Conservation (phyloP, 805 yeast genomes). For the Candida dajiaensis region DNA sequence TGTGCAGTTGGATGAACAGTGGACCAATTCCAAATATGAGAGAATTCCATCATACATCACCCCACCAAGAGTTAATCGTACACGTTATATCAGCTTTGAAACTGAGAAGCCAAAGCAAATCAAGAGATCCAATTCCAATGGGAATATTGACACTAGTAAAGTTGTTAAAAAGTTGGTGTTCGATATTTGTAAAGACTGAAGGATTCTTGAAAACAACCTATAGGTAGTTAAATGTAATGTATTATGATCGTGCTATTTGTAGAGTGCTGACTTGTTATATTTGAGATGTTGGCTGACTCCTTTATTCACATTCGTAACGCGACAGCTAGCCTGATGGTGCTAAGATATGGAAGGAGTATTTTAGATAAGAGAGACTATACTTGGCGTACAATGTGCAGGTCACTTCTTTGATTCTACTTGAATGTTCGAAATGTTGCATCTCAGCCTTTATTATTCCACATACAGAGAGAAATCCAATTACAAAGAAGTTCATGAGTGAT, state of each 20-base stretch:
- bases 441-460: too few relatives aligned
- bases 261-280: background rate
- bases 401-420: too few relatives aligned
- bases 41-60: constrained; percentile 20
- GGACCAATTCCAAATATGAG: constrained; percentile 11
- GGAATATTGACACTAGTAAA: constrained; percentile 14
- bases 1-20: constrained; percentile 11
- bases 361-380: too few relatives aligned
- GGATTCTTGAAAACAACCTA: background rate
- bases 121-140: constrained; percentile 19
- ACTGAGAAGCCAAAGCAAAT: constrained; percentile 7
- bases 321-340: too few relatives aligned
- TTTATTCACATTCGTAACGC: too few relatives aligned
- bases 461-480: too few relatives aligned
- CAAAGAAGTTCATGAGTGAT: too few relatives aligned
- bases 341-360: too few relatives aligned
- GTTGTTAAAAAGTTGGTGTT: constrained; percentile 22
- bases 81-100: constrained; percentile 16
- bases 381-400: too few relatives aligned
- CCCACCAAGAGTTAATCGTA: constrained; percentile 21
- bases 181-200: constrained; percentile 18
- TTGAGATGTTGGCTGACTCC: too few relatives aligned
- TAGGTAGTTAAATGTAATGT: background rate
- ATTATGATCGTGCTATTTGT: background rate
- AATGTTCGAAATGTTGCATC: too few relatives aligned